Evolutionary conservation across 768 basidiomycete species (phyloP).

Genomic region (Chlorophyllum brunneum): DNA sequence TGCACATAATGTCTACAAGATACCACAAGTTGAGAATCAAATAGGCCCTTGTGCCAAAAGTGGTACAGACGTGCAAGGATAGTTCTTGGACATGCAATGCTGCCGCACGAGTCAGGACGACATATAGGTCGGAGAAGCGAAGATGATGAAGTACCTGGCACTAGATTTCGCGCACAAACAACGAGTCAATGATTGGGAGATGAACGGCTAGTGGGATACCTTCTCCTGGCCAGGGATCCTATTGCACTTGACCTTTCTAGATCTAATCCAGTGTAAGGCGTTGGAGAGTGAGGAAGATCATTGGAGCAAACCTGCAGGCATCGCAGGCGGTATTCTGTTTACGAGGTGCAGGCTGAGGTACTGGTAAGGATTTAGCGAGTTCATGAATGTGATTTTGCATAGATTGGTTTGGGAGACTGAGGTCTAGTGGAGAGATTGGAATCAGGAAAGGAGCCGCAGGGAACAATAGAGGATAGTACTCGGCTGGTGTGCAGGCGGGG

Average conservation of each 20-base stretch:
- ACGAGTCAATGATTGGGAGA: slow-evolving; percentile 13
- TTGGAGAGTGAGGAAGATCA: slow-evolving; percentile 3
- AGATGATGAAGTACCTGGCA: slow-evolving; percentile 53
- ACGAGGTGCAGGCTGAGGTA: slow-evolving; percentile 82
- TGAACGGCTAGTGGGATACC: slow-evolving; percentile 34
- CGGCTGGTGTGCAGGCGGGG: slow-evolving; percentile 27
- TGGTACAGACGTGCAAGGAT: slow-evolving; percentile 79
- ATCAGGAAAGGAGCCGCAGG: slow-evolving; percentile 12
- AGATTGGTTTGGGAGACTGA: slow-evolving; percentile 58
- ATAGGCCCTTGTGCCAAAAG: slow-evolving; percentile 12
- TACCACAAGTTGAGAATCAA: neutral
- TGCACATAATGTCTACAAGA: slow-evolving; percentile 68
- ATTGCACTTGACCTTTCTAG: slow-evolving; percentile 88
- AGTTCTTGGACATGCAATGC: slow-evolving; percentile 86
- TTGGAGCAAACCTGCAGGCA: slow-evolving; percentile 67
- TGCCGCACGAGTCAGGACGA: slow-evolving; percentile 27
- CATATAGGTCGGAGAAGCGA: slow-evolving; percentile 9
- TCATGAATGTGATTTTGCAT: slow-evolving; percentile 83
- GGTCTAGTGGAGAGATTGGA: slow-evolving; percentile 36
- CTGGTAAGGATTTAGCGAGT: slow-evolving; percentile 72
- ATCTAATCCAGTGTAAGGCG: slow-evolving; percentile 35
- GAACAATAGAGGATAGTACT: slow-evolving; percentile 24
- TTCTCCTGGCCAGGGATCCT: slow-evolving; percentile 79
- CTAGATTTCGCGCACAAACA: slow-evolving; percentile 26
- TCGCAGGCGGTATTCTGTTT: slow-evolving; percentile 95